Evolutionary conservation across 371 early-diverging fungal genomes (phyloP).

Genomic region (Saksenaea oblongispora): DNA sequence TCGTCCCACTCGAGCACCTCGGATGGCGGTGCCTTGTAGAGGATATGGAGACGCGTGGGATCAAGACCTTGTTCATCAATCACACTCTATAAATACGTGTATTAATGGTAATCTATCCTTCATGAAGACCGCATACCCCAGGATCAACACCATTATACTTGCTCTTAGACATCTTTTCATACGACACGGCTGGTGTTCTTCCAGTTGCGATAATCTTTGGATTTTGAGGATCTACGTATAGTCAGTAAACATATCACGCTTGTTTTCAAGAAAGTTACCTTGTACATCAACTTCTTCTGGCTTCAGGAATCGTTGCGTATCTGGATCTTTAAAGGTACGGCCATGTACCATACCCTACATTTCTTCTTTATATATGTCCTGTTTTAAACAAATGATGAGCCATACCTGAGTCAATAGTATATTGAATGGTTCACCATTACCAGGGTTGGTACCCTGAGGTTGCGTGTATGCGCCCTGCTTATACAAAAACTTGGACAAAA

Average conservation of each 20-base stretch:
- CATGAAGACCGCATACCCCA: constrained; percentile 36
- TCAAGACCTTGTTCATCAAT: constrained; percentile 80
- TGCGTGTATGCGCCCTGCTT: constrained; percentile 50
- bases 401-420: constrained; percentile 78
- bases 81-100: constrained; percentile 42
- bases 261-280: constrained; percentile 29
- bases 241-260: not conserved
- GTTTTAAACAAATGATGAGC: not conserved
- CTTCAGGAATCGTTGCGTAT: constrained; percentile 77
- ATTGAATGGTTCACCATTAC: constrained; percentile 84
- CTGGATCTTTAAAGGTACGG: constrained; percentile 78
- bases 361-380: not conserved
- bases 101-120: not conserved
- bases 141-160: constrained; percentile 96
- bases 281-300: constrained; percentile 73
- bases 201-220: constrained; percentile 71
- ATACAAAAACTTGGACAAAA: constrained; percentile 80
- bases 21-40: constrained; percentile 88
- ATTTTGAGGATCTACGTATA: constrained; percentile 39
- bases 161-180: constrained; percentile 96
- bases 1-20: constrained; percentile 94
- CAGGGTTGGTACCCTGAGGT: constrained; percentile 38
- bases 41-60: constrained; percentile 83
- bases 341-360: constrained; percentile 94
- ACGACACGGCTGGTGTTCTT: constrained; percentile 60